Base-by-base conservation (phyloP, 1,284 basidiomycete species). In the Fomitiporia mediterranea region DNA sequence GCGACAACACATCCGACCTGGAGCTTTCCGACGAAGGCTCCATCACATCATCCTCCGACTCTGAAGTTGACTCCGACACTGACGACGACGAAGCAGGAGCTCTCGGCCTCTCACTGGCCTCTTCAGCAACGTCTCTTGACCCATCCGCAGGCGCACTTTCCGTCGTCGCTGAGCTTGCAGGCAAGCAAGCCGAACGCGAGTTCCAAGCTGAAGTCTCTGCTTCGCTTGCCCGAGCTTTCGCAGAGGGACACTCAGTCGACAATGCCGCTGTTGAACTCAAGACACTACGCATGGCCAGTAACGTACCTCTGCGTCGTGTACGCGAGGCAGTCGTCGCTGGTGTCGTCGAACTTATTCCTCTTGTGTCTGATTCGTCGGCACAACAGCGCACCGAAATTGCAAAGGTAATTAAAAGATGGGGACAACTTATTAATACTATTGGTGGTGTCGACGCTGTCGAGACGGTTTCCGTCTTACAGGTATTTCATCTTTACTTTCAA, bases 191-290 rank as follows among this genome's bases (percentile, higher is more conserved):
- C 1, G 78, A 84, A 57, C 70, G 74, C 59, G 93, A 95, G 67
- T 96, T 96, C 74, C 75, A 72, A 46, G 72, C 73, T 30, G 93
- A 96, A 69, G 91, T 91, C 48, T 74, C 70, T 15, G 86, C 86
- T 61, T 94, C 91, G 15, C 78, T 96, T 49, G 89, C 91, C 57
- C 87, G 94, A 56, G 93, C 94, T 21, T 94, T 94, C 68, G 77
- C 83, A n/a, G 94, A 96, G 70, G 84, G 81, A 1, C 94, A 96
- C 72, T 89, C 88, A 3, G 83, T 94, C 51, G 93, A 95, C 65
- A 93, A 96, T 70, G 92, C 93, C 0, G 80, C 91, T 0, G 91
- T 96, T 63, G 93, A 96, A 68, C 80, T 96, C 63, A 96, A 95
- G 76, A 96, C 93, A 51, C 79, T 96, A 53, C 85, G 94, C 46